Conservation (phyloP, 306 rosid species). For the Lathyrus tuberosus region DNA sequence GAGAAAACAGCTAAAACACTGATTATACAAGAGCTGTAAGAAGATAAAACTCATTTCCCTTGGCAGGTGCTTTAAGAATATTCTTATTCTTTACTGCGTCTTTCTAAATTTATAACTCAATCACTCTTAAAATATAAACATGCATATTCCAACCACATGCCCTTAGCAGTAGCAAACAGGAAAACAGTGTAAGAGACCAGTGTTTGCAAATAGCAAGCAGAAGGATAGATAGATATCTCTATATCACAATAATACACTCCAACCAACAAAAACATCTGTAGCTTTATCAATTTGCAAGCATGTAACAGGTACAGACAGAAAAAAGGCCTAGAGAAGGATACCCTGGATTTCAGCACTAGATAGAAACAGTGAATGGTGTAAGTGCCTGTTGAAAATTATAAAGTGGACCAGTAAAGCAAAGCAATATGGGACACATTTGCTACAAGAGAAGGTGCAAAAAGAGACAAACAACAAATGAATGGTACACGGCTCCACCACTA, state of each 20-base stretch:
- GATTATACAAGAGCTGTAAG: neutral
- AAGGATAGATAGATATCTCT: neutral
- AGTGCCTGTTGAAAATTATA: conserved; percentile 38
- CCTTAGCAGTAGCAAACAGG: neutral
- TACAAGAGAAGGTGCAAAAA: conserved; percentile 30
- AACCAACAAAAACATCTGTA: conserved; percentile 1
- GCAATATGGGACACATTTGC: conserved; percentile 38
- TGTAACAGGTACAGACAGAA: conserved; percentile 27
- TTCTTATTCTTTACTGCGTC: neutral
- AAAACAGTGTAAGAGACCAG: neutral
- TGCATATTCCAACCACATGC: conserved; percentile 5
- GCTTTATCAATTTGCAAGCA: conserved; percentile 34
- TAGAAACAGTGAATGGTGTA: conserved; percentile 26
- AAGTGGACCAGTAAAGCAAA: conserved; percentile 45
- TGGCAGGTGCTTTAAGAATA: neutral
- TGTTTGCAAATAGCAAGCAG: conserved; percentile 7
- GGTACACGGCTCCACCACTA: conserved; percentile 44
- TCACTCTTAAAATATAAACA: conserved; percentile 8
- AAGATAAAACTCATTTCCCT: neutral
- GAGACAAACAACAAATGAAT: conserved; percentile 43
- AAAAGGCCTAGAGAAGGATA: conserved; percentile 33
- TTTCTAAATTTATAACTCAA: conserved; percentile 8
- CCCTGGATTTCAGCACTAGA: conserved; percentile 43
- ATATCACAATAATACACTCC: neutral
- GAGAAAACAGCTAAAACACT: neutral